A percentile compares a stretch with the other conserved stretches of the same genome.
Conservation (phyloP, 441 rosid species). For the Iberis amara region DNA sequence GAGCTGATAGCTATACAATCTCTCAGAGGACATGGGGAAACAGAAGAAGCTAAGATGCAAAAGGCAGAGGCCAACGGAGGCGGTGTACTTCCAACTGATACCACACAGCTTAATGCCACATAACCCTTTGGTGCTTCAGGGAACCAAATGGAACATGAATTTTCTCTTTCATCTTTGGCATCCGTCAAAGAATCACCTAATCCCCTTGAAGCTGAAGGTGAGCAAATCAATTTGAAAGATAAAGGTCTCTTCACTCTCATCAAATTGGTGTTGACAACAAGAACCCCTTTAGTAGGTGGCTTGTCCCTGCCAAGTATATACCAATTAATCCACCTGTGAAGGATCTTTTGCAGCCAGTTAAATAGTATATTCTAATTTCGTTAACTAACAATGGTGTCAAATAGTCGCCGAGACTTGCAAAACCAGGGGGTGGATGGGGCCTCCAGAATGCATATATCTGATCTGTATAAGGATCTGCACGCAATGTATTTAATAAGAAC, state of each 20-base stretch:
- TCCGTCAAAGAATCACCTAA: slow-evolving; percentile 33
- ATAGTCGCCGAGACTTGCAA: slow-evolving; percentile 93
- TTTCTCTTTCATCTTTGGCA: slow-evolving; percentile 30
- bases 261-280: slow-evolving; percentile 75
- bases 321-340: slow-evolving; percentile 24
- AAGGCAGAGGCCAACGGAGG: slow-evolving; percentile 71
- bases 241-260: slow-evolving; percentile 76
- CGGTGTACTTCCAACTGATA: slow-evolving; percentile 54
- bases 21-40: slow-evolving; percentile 83
- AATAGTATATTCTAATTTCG: slow-evolving; percentile 9
- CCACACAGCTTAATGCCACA: slow-evolving; percentile 86
- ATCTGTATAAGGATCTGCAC: slow-evolving; percentile 58
- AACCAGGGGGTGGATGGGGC: slow-evolving; percentile 91
- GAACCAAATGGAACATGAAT: slow-evolving; percentile 74
- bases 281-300: slow-evolving; percentile 92
- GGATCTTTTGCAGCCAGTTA: background rate
- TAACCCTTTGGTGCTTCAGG: slow-evolving; percentile 93
- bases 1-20: slow-evolving; percentile 71
- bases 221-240: slow-evolving; percentile 77
- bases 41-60: slow-evolving; percentile 72
- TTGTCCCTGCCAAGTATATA: slow-evolving; percentile 70
- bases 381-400: slow-evolving; percentile 78
- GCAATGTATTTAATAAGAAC: slow-evolving; percentile 27
- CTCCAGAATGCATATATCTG: slow-evolving; percentile 85
- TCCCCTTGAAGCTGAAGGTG: slow-evolving; percentile 41